phyloP scores from a whole-genome alignment of 2,329 filamentous ascomycete genomes.

The Pseudopithomyces chartarum region DNA sequence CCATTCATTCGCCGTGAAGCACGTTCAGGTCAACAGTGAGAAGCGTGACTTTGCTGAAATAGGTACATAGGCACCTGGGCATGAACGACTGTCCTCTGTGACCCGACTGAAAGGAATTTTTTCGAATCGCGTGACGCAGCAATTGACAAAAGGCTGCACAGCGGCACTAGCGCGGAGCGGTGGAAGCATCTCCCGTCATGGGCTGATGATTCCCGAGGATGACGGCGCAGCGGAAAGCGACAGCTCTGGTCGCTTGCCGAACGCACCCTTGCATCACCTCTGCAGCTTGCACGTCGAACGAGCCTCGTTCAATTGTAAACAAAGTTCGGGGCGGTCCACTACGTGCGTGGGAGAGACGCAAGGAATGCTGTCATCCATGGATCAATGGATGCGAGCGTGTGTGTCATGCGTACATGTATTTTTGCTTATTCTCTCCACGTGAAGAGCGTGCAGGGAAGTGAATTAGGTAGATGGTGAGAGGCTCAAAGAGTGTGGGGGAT shows the following conservation, averaged over 20 bases:
- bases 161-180: constrained; percentile 33
- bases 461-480: constrained; percentile 12
- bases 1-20: too few species aligned
- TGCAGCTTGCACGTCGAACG: background rate
- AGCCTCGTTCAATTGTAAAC: too few species aligned
- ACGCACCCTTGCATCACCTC: background rate
- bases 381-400: too few species aligned
- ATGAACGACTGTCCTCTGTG: too few species aligned
- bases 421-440: constrained; percentile 32
- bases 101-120: too few species aligned
- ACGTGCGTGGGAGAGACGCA: background rate
- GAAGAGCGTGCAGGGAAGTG: constrained; percentile 15
- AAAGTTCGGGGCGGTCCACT: too few species aligned
- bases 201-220: background rate
- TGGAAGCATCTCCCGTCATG: background rate
- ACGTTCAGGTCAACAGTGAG: background rate
- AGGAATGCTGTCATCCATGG: constrained; percentile 13
- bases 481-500: constrained; percentile 37
- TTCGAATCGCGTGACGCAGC: background rate
- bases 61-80: too few species aligned
- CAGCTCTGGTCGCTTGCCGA: constrained; percentile 18
- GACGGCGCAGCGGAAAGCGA: constrained; percentile 6
- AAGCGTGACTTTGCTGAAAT: too few species aligned
- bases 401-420: too few species aligned
- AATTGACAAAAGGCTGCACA: background rate